These are phyloP conservation scores for Triticum urartu DNA, from an alignment of 176 grass and related monocot genomes.

Conservation along the genomic window DNA sequence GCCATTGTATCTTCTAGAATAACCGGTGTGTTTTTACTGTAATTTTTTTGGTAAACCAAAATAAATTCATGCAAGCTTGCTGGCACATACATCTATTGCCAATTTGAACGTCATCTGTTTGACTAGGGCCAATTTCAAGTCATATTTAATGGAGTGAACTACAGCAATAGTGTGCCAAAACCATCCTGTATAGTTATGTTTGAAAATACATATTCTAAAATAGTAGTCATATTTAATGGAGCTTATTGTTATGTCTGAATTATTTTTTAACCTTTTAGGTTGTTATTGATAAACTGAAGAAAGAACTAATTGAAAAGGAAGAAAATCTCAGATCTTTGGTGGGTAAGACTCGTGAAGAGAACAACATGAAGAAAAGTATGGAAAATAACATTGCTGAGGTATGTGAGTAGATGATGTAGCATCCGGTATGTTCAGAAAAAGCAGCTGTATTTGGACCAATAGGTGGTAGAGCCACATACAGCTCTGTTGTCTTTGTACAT, in stretches of 20 bases:
- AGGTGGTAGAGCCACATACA: neutral
- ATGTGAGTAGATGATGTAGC: constrained; percentile 23
- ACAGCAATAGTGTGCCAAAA: neutral
- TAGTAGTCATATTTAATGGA: neutral
- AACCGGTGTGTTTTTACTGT: neutral
- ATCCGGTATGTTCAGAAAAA: neutral
- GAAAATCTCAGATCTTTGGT: constrained; percentile 45
- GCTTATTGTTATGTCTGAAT: too few relatives aligned
- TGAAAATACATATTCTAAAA: neutral
- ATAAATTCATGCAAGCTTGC: neutral
- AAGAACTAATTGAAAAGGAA: constrained; percentile 52
- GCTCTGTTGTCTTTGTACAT: neutral
- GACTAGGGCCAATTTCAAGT: neutral
- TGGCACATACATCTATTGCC: neutral
- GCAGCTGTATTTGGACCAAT: neutral
- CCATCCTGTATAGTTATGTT: constrained; percentile 4
- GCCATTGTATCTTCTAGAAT: neutral
- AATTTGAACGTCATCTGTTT: neutral
- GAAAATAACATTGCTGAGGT: constrained; percentile 58
- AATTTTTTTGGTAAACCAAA: neutral
- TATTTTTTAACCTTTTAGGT: constrained; percentile 37
- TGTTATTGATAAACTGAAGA: constrained; percentile 62
- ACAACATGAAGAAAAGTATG: constrained; percentile 44
- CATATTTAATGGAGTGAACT: neutral
- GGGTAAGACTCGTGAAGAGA: constrained; percentile 65